phyloP scores from a whole-genome alignment of 2,329 filamentous ascomycete genomes.

The Exophiala spinifera region DNA sequence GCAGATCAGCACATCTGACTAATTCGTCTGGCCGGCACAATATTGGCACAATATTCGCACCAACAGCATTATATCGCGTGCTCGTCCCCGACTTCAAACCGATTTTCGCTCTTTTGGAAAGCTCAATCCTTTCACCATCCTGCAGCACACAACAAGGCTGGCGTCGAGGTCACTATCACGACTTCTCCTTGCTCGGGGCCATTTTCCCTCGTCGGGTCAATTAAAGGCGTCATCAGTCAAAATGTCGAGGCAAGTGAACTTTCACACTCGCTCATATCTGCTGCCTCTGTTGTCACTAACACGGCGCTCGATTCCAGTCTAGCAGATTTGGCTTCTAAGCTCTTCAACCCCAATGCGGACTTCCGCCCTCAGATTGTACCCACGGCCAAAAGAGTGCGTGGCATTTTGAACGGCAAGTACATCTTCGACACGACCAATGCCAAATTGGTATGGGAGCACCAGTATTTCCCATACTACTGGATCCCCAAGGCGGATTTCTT shows the following conservation, averaged over 20 bases:
- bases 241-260: conserved; percentile 15
- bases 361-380: conserved; percentile 24
- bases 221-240: not conserved
- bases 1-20: not conserved
- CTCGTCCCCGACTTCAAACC: not conserved
- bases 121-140: not conserved
- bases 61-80: not conserved
- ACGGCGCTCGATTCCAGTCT: conserved; percentile 9
- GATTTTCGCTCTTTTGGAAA: no score
- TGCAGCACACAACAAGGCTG: conserved; percentile 1
- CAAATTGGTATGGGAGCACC: conserved; percentile 29
- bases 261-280: no score
- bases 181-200: conserved; percentile 2
- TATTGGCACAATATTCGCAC: no score
- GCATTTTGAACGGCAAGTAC: conserved; percentile 25
- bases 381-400: conserved; percentile 28
- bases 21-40: not conserved
- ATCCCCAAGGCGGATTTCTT: conserved; percentile 22
- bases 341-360: conserved; percentile 21
- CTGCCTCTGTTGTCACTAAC: not conserved
- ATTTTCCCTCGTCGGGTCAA: conserved; percentile 1
- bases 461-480: conserved; percentile 28
- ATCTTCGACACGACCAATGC: conserved; percentile 29
- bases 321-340: conserved; percentile 25
- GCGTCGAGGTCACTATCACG: conserved; percentile 11